Base-by-base conservation (phyloP, 169 alveolate genomes). In the Plasmodium gonderi region DNA sequence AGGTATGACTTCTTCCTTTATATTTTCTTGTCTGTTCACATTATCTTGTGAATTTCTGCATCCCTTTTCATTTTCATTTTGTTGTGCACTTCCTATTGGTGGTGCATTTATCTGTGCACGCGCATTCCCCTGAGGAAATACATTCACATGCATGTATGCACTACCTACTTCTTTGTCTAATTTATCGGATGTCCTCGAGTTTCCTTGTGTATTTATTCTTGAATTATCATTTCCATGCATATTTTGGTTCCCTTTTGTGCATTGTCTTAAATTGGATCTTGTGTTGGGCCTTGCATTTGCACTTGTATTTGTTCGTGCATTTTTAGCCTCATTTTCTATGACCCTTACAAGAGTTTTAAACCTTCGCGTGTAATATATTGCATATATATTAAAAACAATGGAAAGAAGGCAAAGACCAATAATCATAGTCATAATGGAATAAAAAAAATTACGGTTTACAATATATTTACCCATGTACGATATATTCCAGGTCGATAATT, bases 381-480 rank as follows among this genome's bases (percentile, higher is more conserved):
- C 47, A 69, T 47, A 72, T 69, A 47, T 69, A 36, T 83, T 83
- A 45, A 83, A 69, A 12, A 83, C 20, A 45, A 80, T 83, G 8
- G 92, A 83, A 20, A 69, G 75, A 33, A 49, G n/a, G 31, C 83
- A 69, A 74, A 69, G 40, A 36, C 23, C 20, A 69, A 83, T 69
- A 69, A 69, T 33, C 64, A 69, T 26, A 40, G n/a, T 31, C 31
- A 68, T 31, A 47, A 83, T 26, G 44, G 44, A 49, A 72, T 83
- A 83, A 83, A 49, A 68, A 83, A 44, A 83, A 65, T 64, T 17
- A 65, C 79, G 60, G 31, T 80, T 29, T 33, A 38, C 80, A 64
- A 64, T 65, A 31, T 17, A 47, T 38, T 38, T 38, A 23, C 36
- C 80, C 64, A n/a, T 7, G 74, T 65, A 80, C 23, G 44, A 23